A percentile compares a stretch with the other conserved stretches of the same genome.
Evolutionary conservation across 768 basidiomycete species (phyloP).

Genomic region (Clathrus columnatus): DNA sequence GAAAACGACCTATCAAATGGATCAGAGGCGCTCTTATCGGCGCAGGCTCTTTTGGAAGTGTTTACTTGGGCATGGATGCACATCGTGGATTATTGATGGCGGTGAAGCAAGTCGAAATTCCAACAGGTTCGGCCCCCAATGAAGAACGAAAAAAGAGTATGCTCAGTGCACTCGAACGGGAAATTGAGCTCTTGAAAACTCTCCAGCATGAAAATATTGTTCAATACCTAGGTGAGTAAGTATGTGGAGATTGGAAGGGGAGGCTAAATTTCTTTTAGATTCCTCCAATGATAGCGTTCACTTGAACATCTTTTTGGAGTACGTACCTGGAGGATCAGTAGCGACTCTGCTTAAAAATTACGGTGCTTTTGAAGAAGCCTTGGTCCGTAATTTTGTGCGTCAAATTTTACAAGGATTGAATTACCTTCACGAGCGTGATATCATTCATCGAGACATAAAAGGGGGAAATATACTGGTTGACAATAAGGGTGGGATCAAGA

Average conservation of each 20-base stretch:
- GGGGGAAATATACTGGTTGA: slow-evolving; percentile 98
- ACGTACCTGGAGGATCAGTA: slow-evolving; percentile 93
- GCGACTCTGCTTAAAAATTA: slow-evolving; percentile 83
- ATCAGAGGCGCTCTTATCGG: slow-evolving; percentile 95
- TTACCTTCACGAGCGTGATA: slow-evolving; percentile 88
- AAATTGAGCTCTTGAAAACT: slow-evolving; percentile 89
- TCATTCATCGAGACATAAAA: slow-evolving; percentile 98
- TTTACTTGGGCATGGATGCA: slow-evolving; percentile 94
- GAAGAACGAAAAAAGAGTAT: slow-evolving; percentile 91
- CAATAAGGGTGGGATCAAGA: slow-evolving; percentile 96
- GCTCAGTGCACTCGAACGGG: slow-evolving; percentile 84
- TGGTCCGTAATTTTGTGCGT: slow-evolving; percentile 87
- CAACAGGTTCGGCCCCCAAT: slow-evolving; percentile 73
- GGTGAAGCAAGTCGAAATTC: slow-evolving; percentile 93
- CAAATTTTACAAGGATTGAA: slow-evolving; percentile 85
- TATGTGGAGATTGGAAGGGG: neutral
- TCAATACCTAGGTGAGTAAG: slow-evolving; percentile 82
- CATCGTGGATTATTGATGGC: slow-evolving; percentile 88
- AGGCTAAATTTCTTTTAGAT: slow-evolving; percentile 38
- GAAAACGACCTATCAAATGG: slow-evolving; percentile 76
- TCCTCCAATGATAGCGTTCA: slow-evolving; percentile 86
- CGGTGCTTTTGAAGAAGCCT: slow-evolving; percentile 87
- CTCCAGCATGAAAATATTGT: slow-evolving; percentile 95
- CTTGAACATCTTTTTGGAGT: slow-evolving; percentile 95
- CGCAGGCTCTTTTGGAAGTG: slow-evolving; percentile 90